Percentiles rank a stretch among this genome's conserved stretches.
phyloP scores from a whole-genome alignment of 2,329 filamentous ascomycete genomes.

The Cercospora canescens region DNA sequence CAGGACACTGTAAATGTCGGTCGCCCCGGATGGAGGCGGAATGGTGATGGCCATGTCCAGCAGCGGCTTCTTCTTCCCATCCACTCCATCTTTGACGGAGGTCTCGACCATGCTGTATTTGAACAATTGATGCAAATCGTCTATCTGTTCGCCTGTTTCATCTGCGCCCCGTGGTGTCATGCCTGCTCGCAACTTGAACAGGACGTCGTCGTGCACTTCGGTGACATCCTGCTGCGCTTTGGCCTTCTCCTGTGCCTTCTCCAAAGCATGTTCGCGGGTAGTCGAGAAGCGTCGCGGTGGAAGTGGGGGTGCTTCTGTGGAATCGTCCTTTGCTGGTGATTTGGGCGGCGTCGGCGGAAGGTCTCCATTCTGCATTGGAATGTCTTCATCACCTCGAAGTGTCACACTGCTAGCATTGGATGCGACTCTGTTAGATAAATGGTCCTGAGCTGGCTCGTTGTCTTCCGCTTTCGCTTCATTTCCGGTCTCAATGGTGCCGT shows the following conservation, averaged over 20 bases:
- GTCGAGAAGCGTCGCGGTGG: slow-evolving; percentile 40
- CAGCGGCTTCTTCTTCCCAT: slow-evolving; percentile 18
- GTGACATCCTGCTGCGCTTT: slow-evolving; percentile 83
- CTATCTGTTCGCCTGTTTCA: slow-evolving; percentile 72
- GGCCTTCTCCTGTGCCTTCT: slow-evolving; percentile 60
- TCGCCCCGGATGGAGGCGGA: slow-evolving; percentile 57
- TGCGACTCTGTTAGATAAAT: background rate
- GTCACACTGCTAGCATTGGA: slow-evolving; percentile 30
- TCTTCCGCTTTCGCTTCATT: background rate
- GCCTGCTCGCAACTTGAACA: slow-evolving; percentile 87
- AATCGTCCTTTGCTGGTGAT: slow-evolving; percentile 38
- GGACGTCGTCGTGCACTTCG: slow-evolving; percentile 90
- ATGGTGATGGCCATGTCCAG: slow-evolving; percentile 63
- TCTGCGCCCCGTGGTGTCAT: slow-evolving; percentile 69
- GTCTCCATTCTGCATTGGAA: slow-evolving; percentile 26
- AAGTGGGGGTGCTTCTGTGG: slow-evolving; percentile 52
- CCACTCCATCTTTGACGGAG: slow-evolving; percentile 20
- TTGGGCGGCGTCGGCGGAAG: slow-evolving; percentile 32
- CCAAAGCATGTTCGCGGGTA: slow-evolving; percentile 36
- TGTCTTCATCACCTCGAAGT: slow-evolving; percentile 27
- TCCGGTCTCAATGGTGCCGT: background rate
- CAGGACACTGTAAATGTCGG: slow-evolving; percentile 79
- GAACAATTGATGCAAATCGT: slow-evolving; percentile 46
- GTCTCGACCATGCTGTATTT: slow-evolving; percentile 28
- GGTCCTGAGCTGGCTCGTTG: background rate